A percentile compares a stretch with the other conserved stretches of the same genome.
Evolutionary conservation across 345 rosid species (phyloP).

Genomic region (Corchorus capsularis): DNA sequence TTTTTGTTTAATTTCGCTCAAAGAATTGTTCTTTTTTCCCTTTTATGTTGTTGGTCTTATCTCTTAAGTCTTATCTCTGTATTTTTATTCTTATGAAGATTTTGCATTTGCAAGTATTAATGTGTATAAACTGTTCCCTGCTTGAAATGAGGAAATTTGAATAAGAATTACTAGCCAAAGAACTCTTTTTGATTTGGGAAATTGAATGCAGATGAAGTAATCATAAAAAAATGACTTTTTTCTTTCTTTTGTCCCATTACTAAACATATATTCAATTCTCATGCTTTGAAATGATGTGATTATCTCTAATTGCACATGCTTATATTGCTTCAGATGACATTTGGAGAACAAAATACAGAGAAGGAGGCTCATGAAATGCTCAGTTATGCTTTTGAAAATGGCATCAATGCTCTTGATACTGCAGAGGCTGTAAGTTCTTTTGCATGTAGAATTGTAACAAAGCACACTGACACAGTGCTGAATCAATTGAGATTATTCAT

Average conservation of each 20-base stretch:
- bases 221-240: neutral
- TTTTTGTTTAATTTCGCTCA: neutral
- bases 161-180: neutral
- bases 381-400: slow-evolving; percentile 64
- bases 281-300: neutral
- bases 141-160: neutral
- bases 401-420: slow-evolving; percentile 81
- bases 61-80: neutral
- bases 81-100: neutral
- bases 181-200: neutral
- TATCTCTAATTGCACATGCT: slow-evolving; percentile 14
- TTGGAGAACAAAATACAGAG: slow-evolving; percentile 88
- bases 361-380: slow-evolving; percentile 83
- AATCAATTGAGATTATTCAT: neutral
- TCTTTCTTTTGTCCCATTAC: neutral
- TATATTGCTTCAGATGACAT: slow-evolving; percentile 67
- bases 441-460: neutral
- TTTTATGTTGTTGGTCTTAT: neutral
- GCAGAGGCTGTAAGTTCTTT: slow-evolving; percentile 69
- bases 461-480: neutral
- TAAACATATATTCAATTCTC: neutral
- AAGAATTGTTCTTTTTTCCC: neutral
- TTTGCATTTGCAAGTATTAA: neutral
- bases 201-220: neutral
- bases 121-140: too few species aligned